Evolutionary conservation across 2,329 filamentous ascomycete species (phyloP).

Genomic region (Neofusicoccum kwambonambiense): DNA sequence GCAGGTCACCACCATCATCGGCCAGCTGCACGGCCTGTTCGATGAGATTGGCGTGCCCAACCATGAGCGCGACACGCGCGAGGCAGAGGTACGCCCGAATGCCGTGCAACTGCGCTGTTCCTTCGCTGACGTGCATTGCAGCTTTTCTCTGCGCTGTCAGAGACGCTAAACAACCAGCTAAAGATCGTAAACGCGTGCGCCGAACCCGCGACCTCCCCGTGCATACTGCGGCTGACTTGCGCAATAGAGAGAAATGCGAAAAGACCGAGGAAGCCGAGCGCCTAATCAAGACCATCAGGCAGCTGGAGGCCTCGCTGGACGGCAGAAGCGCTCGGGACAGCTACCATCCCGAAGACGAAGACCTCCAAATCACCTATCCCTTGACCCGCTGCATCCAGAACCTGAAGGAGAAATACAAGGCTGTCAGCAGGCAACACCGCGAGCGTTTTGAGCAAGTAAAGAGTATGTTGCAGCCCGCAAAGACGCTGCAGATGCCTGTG

Average conservation of each 20-base stretch:
- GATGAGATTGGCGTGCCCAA: constrained; percentile 95
- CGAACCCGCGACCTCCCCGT: too few relatives aligned
- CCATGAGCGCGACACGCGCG: constrained; percentile 87
- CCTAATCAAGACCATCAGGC: constrained; percentile 80
- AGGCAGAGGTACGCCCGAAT: constrained; percentile 70
- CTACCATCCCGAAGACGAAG: constrained; percentile 65
- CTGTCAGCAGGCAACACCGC: constrained; percentile 77
- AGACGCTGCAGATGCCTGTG: not conserved
- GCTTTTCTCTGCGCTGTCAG: constrained; percentile 89
- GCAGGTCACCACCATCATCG: constrained; percentile 92
- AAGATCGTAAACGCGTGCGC: constrained; percentile 70
- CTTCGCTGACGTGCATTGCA: constrained; percentile 40
- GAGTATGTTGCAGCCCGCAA: constrained; percentile 57
- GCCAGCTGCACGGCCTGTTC: constrained; percentile 89
- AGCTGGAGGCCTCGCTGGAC: constrained; percentile 90
- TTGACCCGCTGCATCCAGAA: constrained; percentile 74
- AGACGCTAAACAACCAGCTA: constrained; percentile 87
- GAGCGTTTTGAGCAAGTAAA: constrained; percentile 95
- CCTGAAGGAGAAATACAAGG: constrained; percentile 82
- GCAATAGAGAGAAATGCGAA: constrained; percentile 73
- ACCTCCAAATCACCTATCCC: constrained; percentile 77
- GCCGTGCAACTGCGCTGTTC: not conserved
- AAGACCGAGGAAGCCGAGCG: constrained; percentile 86
- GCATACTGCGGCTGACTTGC: constrained; percentile 18
- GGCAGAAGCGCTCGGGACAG: constrained; percentile 66